Evolutionary conservation across 768 basidiomycete genomes (phyloP).

Genomic region (Collybia mongolica): DNA sequence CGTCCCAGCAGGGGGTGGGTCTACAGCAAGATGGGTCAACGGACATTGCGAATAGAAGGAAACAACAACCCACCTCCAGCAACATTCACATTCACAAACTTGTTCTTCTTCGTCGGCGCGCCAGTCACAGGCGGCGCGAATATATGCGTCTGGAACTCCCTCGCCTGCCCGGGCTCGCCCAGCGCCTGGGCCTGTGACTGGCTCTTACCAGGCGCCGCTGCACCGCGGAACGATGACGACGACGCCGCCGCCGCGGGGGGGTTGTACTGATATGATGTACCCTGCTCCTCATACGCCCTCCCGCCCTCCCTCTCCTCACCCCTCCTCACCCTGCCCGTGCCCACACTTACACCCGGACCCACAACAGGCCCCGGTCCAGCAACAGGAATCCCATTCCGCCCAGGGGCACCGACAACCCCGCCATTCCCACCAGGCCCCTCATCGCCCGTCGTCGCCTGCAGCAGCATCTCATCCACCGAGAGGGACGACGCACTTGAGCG

Average conservation of each 20-base stretch:
- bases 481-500: slow-evolving; percentile 34
- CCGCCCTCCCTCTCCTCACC: too few relatives aligned
- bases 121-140: slow-evolving; percentile 75
- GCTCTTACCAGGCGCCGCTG: too few relatives aligned
- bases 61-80: slow-evolving; percentile 16
- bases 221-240: too few relatives aligned
- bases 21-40: neutral
- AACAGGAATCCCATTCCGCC: too few relatives aligned
- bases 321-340: too few relatives aligned
- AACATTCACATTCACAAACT: slow-evolving; percentile 26
- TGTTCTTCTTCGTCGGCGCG: slow-evolving; percentile 67
- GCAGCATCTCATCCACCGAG: slow-evolving; percentile 45
- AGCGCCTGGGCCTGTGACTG: slow-evolving; percentile 14
- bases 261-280: neutral
- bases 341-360: too few relatives aligned
- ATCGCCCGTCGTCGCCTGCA: slow-evolving; percentile 34
- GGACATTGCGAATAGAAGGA: slow-evolving; percentile 2
- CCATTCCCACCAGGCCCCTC: slow-evolving; percentile 6
- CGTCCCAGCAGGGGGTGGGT: neutral
- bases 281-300: too few relatives aligned
- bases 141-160: slow-evolving; percentile 60
- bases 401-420: too few relatives aligned
- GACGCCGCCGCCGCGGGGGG: neutral
- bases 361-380: too few relatives aligned
- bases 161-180: slow-evolving; percentile 26